Conservation (phyloP, 352 stramenopile genomes). For the Phytopythium aichiense region DNA sequence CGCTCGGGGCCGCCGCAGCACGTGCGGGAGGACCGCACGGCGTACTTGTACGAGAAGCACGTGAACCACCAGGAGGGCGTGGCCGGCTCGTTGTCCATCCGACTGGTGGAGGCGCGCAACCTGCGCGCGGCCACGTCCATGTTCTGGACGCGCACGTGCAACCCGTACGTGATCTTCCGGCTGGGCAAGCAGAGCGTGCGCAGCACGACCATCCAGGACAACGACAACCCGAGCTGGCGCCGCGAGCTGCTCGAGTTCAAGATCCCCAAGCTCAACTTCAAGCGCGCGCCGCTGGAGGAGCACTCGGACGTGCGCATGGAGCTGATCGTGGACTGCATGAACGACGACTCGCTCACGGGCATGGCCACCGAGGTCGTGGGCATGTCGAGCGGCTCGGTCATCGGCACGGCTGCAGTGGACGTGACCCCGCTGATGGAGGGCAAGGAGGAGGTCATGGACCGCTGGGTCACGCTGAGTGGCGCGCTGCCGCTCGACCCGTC, state of each 20-base stretch:
- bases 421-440: conserved; percentile 69
- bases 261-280: conserved; percentile 64
- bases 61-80: conserved; percentile 68
- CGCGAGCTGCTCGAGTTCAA: conserved; percentile 72
- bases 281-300: conserved; percentile 44
- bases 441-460: conserved; percentile 76
- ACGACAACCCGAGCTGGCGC: conserved; percentile 75
- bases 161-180: conserved; percentile 84
- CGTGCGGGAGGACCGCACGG: conserved; percentile 38
- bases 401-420: conserved; percentile 64
- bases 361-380: conserved; percentile 76
- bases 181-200: conserved; percentile 63
- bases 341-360: conserved; percentile 73
- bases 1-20: conserved; percentile 12
- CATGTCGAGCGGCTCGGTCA: conserved; percentile 72
- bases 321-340: conserved; percentile 78
- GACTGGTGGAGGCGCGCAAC: conserved; percentile 65
- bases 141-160: conserved; percentile 81
- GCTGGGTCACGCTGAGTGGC: conserved; percentile 68
- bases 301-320: conserved; percentile 74
- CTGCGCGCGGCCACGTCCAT: conserved; percentile 67
- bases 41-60: conserved; percentile 81
- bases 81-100: conserved; percentile 65
- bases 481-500: conserved; percentile 14
- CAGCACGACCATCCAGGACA: conserved; percentile 63